Evolutionary conservation across 2,329 filamentous ascomycete genomes (phyloP).

Genomic region (Neofusicoccum laricinum): DNA sequence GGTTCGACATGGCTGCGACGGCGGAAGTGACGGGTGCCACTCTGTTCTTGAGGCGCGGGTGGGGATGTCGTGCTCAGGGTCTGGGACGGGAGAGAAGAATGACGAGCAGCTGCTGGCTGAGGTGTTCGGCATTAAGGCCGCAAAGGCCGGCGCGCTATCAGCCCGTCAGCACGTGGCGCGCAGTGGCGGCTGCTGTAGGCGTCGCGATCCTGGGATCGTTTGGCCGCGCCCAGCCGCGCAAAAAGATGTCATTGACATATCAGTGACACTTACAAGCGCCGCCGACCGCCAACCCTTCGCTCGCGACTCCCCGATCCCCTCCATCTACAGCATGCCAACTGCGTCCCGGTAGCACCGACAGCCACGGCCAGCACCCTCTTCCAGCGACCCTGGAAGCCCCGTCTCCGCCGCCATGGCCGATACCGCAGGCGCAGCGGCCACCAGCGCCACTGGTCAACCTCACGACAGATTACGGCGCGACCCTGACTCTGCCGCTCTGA

Average conservation of each 20-base stretch:
- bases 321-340: conserved; percentile 1
- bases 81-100: neutral
- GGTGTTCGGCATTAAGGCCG: neutral
- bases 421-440: conserved; percentile 14
- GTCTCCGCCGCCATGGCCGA: conserved; percentile 14
- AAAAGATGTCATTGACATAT: conserved; percentile 16
- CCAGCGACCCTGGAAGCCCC: conserved; percentile 3
- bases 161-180: neutral
- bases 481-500: neutral
- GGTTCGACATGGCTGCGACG: neutral
- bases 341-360: neutral
- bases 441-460: conserved; percentile 24
- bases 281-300: neutral
- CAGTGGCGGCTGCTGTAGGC: conserved; percentile 22
- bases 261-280: neutral
- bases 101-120: neutral
- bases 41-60: neutral
- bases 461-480: conserved; percentile 35
- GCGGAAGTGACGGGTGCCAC: neutral
- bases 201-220: conserved; percentile 23
- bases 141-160: conserved; percentile 4
- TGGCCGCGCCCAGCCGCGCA: conserved; percentile 2
- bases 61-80: neutral
- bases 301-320: neutral
- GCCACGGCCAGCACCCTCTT: neutral